These are phyloP conservation scores for Aspergillus fijiensis DNA, from an alignment of 2,329 filamentous ascomycete species.

Conservation along the genomic window DNA sequence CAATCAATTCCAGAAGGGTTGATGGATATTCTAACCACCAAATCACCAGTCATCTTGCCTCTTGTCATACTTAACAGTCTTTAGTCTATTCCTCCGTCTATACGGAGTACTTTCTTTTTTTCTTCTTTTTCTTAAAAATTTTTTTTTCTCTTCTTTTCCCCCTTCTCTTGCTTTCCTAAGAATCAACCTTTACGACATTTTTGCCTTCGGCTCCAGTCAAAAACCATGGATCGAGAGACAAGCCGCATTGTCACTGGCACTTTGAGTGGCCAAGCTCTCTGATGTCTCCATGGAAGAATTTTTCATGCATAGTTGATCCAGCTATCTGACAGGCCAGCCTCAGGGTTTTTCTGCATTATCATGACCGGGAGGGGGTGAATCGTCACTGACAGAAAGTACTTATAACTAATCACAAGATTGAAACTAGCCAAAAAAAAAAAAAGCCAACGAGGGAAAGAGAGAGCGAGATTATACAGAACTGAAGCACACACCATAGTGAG, in stretches of 20 bases:
- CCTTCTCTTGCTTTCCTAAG: not conserved
- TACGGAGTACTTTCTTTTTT: too few species aligned
- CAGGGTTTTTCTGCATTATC: constrained; percentile 2
- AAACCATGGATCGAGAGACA: not conserved
- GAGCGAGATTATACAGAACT: not conserved
- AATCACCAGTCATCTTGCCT: constrained; percentile 4
- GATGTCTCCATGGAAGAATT: not conserved
- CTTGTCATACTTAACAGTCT: constrained; percentile 4
- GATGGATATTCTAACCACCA: not conserved
- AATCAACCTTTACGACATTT: not conserved
- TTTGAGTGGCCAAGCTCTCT: not conserved
- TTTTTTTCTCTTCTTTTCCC: not conserved
- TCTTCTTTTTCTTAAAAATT: constrained; percentile 3
- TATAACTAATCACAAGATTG: not conserved
- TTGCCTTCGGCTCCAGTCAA: not conserved
- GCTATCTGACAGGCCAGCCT: constrained; percentile 3
- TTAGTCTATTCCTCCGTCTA: too few species aligned
- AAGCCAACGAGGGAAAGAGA: not conserved
- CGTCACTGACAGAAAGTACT: not conserved
- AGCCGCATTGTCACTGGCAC: not conserved
- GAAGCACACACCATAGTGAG: not conserved
- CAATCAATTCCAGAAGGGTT: not conserved
- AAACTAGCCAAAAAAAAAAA: not conserved
- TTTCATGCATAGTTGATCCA: not conserved
- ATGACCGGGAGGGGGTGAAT: not conserved